Conservation (phyloP, 345 rosid genomes). For the Syzygium jambos region DNA sequence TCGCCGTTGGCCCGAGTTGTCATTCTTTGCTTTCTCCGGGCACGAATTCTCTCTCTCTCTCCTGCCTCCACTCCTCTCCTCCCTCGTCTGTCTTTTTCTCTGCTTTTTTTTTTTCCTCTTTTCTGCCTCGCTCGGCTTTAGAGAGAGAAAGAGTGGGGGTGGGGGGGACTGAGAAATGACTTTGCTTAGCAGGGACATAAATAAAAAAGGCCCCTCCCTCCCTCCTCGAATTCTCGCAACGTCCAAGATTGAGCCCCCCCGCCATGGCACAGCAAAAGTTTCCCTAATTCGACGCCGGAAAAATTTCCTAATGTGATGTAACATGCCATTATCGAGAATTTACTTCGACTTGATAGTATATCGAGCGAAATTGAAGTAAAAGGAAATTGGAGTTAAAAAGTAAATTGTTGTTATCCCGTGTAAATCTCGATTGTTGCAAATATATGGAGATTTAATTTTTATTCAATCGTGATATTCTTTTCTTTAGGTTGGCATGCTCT, state of each 20-base stretch:
- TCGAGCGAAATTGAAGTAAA: too few relatives aligned
- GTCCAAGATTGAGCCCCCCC: neutral
- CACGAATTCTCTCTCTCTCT: neutral
- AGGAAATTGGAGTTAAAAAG: neutral
- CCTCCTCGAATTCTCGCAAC: neutral
- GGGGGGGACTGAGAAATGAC: neutral
- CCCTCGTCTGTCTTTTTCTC: neutral
- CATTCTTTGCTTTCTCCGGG: neutral
- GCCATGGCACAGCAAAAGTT: neutral
- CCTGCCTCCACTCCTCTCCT: neutral
- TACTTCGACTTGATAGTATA: too few relatives aligned
- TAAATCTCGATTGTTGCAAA: neutral
- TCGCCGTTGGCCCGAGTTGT: slow-evolving; percentile 1
- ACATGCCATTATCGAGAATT: too few relatives aligned
- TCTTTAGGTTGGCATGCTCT: neutral
- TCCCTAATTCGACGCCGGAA: neutral
- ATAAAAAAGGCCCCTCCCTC: neutral
- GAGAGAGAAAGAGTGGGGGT: neutral
- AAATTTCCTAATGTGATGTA: too few relatives aligned
- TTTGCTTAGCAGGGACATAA: neutral
- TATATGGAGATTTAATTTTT: neutral
- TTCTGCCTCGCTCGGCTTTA: neutral
- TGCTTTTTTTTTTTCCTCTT: neutral
- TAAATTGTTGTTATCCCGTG: neutral
- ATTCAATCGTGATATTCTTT: neutral